phyloP scores from a whole-genome alignment of 805 yeast genomes.

The Teunomyces pallodes region DNA sequence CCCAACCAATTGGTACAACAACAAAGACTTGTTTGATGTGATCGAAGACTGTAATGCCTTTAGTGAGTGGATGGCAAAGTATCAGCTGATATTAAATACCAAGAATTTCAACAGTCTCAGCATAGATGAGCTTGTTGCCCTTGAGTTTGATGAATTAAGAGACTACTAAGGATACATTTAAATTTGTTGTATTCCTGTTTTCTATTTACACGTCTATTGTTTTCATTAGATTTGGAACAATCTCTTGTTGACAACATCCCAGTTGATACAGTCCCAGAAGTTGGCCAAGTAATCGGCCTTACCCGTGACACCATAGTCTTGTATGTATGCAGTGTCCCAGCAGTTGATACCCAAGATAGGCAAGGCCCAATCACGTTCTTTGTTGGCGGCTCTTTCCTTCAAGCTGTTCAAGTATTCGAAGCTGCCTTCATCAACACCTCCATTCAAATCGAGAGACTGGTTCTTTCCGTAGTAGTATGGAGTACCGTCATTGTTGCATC shows the following conservation, averaged over 20 bases:
- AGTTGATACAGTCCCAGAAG: constrained; percentile 76
- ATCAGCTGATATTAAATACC: constrained; percentile 16
- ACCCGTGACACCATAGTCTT: constrained; percentile 81
- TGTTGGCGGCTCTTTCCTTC: constrained; percentile 37
- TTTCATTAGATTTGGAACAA: constrained; percentile 30
- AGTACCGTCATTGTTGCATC: constrained; percentile 72
- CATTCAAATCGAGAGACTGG: constrained; percentile 74
- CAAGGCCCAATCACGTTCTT: constrained; percentile 58
- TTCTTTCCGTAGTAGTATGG: constrained; percentile 69
- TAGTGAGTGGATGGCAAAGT: constrained; percentile 16
- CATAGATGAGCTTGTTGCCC: constrained; percentile 18
- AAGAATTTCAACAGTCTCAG: constrained; percentile 13
- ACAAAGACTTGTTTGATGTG: constrained; percentile 23
- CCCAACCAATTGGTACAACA: constrained; percentile 38
- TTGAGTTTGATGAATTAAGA: constrained; percentile 20
- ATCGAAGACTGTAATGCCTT: constrained; percentile 27
- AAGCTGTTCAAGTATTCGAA: constrained; percentile 45
- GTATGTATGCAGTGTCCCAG: constrained; percentile 87
- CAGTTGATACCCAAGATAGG: constrained; percentile 76
- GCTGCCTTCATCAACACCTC: constrained; percentile 59
- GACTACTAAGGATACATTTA: background rate
- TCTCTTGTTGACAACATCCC: constrained; percentile 68
- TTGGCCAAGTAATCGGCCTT: constrained; percentile 68
- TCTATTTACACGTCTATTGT: constrained; percentile 2
- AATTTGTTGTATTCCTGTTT: background rate